A percentile compares a stretch with the other conserved stretches of the same genome.
These are phyloP conservation scores for Eutypa lata DNA, from an alignment of 2,329 filamentous ascomycete genomes.

Conservation along the genomic window DNA sequence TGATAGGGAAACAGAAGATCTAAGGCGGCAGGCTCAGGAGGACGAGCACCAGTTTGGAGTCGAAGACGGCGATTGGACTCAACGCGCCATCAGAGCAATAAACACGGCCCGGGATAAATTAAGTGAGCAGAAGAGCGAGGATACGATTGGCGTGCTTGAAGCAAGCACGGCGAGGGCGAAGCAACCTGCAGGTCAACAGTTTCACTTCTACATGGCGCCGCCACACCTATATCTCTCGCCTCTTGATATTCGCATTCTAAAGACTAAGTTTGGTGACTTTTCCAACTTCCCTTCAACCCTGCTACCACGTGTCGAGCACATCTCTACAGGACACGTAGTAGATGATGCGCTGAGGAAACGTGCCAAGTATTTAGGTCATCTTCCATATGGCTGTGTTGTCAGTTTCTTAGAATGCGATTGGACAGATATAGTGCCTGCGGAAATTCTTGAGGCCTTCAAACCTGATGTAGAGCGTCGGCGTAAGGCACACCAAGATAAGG, in stretches of 20 bases:
- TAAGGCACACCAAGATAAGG: slow-evolving; percentile 78
- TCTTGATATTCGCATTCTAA: slow-evolving; percentile 87
- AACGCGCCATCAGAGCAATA: slow-evolving; percentile 75
- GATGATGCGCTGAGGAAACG: slow-evolving; percentile 81
- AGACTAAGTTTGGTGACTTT: slow-evolving; percentile 83
- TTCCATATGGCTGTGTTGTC: slow-evolving; percentile 88
- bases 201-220: slow-evolving; percentile 85
- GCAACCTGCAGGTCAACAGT: slow-evolving; percentile 47
- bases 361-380: slow-evolving; percentile 81
- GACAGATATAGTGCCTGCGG: slow-evolving; percentile 79
- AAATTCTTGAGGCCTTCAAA: slow-evolving; percentile 73
- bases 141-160: slow-evolving; percentile 19
- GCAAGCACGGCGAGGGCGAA: slow-evolving; percentile 20
- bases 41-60: slow-evolving; percentile 85
- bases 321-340: slow-evolving; percentile 82
- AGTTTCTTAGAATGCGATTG: slow-evolving; percentile 92
- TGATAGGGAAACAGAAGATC: slow-evolving; percentile 71
- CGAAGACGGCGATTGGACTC: slow-evolving; percentile 89
- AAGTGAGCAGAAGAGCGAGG: slow-evolving; percentile 37
- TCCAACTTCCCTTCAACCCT: slow-evolving; percentile 80
- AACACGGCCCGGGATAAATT: slow-evolving; percentile 73
- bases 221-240: slow-evolving; percentile 88
- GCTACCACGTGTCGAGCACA: slow-evolving; percentile 81
- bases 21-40: slow-evolving; percentile 76
- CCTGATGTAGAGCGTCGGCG: slow-evolving; percentile 72